These are phyloP conservation scores for Ceratocystis huliohia DNA, from an alignment of 2,329 filamentous ascomycete species.

Conservation along the genomic window DNA sequence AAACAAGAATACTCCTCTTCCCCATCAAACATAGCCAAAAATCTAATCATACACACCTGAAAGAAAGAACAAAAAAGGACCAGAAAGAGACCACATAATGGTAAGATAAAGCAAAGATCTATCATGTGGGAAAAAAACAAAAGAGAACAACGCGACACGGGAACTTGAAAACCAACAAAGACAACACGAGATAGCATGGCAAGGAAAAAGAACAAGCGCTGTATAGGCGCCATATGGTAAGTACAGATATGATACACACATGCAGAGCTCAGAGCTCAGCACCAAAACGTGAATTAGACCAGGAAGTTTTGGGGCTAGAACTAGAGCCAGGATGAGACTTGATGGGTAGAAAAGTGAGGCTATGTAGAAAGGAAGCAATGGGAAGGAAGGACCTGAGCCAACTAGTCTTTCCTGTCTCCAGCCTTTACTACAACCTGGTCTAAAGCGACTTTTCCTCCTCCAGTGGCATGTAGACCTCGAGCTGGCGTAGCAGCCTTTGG, in stretches of 20 bases:
- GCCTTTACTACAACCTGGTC: not conserved
- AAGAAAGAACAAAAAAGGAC: not conserved
- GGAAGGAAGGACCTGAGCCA: no score
- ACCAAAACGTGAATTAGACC: not conserved
- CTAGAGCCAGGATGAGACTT: not conserved
- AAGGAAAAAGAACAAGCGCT: not conserved
- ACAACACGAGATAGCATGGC: not conserved
- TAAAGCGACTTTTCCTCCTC: constrained; percentile 25
- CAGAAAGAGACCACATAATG: not conserved
- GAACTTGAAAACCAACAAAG: not conserved
- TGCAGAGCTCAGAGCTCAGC: constrained; percentile 12
- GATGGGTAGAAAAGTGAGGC: constrained; percentile 14
- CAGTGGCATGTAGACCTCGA: constrained; percentile 42
- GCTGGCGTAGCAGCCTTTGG: constrained; percentile 67
- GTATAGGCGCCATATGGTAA: constrained; percentile 5
- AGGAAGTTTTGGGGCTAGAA: not conserved
- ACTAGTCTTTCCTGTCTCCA: no score
- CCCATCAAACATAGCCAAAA: not conserved
- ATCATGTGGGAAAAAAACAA: not conserved
- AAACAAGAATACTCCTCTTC: not conserved
- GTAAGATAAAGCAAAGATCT: not conserved
- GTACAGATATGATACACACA: constrained; percentile 22
- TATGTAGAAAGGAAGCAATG: no score
- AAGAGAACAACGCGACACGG: not conserved
- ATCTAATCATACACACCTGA: constrained; percentile 3